Conservation (phyloP, 306 rosid genomes). For the Nissolia schottii region DNA sequence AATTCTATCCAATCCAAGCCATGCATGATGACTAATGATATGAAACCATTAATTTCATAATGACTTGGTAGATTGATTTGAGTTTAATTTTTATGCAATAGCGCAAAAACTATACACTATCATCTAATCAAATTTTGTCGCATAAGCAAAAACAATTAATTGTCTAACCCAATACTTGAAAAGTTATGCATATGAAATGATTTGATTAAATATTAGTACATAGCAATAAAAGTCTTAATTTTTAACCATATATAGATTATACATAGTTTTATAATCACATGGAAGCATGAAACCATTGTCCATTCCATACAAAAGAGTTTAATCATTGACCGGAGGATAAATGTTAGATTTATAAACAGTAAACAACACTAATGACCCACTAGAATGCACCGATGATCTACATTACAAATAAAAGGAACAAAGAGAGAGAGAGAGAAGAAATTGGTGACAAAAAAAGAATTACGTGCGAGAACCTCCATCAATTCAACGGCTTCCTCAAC, state of each 20-base stretch:
- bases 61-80: too few relatives aligned
- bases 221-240: too few relatives aligned
- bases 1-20: not conserved
- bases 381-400: not conserved
- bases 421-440: not conserved
- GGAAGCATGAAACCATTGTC: not conserved
- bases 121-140: too few relatives aligned
- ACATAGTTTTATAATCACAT: not conserved
- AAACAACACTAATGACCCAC: not conserved
- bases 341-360: not conserved
- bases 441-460: not conserved
- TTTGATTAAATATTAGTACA: too few relatives aligned
- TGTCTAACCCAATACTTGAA: too few relatives aligned
- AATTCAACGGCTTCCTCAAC: constrained; percentile 67
- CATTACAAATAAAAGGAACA: not conserved
- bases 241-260: not conserved
- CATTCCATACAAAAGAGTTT: not conserved
- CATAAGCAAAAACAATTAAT: too few relatives aligned
- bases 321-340: not conserved
- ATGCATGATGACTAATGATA: not conserved
- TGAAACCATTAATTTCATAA: too few relatives aligned
- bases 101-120: too few relatives aligned
- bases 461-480: constrained; percentile 82
- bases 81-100: too few relatives aligned
- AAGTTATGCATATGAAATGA: too few relatives aligned